Percentiles rank a stretch among this genome's conserved stretches.
phyloP scores from a whole-genome alignment of 495 filamentous ascomycete species.

The Hypomontagnella monticulosa region DNA sequence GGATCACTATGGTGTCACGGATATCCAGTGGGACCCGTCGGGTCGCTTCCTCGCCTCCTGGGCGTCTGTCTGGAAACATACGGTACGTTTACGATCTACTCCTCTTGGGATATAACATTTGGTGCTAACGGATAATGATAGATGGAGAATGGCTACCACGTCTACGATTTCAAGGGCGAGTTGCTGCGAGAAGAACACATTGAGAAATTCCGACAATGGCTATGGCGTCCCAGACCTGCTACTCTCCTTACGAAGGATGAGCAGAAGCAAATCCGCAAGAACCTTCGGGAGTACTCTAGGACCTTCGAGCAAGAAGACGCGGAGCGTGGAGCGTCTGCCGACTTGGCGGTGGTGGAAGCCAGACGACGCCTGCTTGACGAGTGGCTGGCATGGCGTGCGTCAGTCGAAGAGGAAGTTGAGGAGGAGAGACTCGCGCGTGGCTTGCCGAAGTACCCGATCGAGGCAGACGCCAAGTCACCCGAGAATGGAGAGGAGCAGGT shows the following conservation, averaged over 20 bases:
- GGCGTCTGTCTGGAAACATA: slow-evolving; percentile 94
- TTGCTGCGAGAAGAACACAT: slow-evolving; percentile 90
- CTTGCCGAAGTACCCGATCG: slow-evolving; percentile 69
- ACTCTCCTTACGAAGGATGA: slow-evolving; percentile 92
- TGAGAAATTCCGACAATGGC: slow-evolving; percentile 96
- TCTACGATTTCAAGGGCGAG: slow-evolving; percentile 94
- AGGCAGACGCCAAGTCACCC: slow-evolving; percentile 63
- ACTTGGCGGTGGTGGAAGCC: slow-evolving; percentile 90
- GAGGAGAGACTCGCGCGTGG: slow-evolving; percentile 76
- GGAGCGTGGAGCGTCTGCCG: slow-evolving; percentile 88
- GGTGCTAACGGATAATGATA: slow-evolving; percentile 57
- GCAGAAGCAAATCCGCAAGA: slow-evolving; percentile 97
- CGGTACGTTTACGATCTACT: slow-evolving; percentile 65
- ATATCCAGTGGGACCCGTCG: slow-evolving; percentile 97
- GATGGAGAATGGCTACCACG: slow-evolving; percentile 99
- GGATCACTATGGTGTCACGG: slow-evolving; percentile 97
- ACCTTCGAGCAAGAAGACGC: slow-evolving; percentile 95
- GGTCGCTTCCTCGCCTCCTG: slow-evolving; percentile 92
- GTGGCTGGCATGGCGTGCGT: slow-evolving; percentile 86
- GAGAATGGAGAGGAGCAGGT: slow-evolving; percentile 73
- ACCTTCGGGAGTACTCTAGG: slow-evolving; percentile 93
- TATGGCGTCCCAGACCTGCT: slow-evolving; percentile 90
- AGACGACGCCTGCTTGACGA: slow-evolving; percentile 85
- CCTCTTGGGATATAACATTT: background rate
- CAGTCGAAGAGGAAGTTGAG: slow-evolving; percentile 74